These are phyloP conservation scores for Lodderomyces theae DNA, from an alignment of 1,139 yeast species.

Conservation along the genomic window DNA sequence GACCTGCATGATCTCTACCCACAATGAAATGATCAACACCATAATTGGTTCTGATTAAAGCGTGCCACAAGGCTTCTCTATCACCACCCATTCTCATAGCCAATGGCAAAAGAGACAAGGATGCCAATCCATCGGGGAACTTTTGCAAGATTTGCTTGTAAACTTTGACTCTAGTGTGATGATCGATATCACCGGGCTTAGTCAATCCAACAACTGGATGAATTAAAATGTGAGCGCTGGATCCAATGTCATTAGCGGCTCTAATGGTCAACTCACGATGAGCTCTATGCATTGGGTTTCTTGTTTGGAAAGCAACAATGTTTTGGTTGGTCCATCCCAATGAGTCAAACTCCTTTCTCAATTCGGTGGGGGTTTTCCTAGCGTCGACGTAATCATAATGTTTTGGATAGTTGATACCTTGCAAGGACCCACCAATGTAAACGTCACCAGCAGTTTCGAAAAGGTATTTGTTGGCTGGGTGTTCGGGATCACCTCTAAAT, in stretches of 20 bases:
- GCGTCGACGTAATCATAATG: slow-evolving; percentile 89
- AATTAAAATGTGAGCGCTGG: slow-evolving; percentile 66
- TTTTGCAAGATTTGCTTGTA: slow-evolving; percentile 88
- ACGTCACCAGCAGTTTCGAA: slow-evolving; percentile 72
- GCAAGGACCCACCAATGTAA: slow-evolving; percentile 84
- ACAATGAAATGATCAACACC: slow-evolving; percentile 97
- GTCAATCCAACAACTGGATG: slow-evolving; percentile 98
- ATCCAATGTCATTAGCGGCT: slow-evolving; percentile 65
- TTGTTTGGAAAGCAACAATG: slow-evolving; percentile 95
- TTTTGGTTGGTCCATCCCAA: slow-evolving; percentile 74
- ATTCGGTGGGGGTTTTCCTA: slow-evolving; percentile 87
- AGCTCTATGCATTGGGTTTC: slow-evolving; percentile 99
- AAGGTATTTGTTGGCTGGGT: slow-evolving; percentile 84
- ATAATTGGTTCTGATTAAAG: slow-evolving; percentile 91
- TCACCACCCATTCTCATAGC: slow-evolving; percentile 99
- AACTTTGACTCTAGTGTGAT: slow-evolving; percentile 94
- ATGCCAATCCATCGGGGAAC: slow-evolving; percentile 92
- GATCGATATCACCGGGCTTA: slow-evolving; percentile 97
- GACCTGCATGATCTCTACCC: slow-evolving; percentile 98
- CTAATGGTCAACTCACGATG: slow-evolving; percentile 94
- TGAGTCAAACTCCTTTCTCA: slow-evolving; percentile 75
- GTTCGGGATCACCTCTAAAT: slow-evolving; percentile 96
- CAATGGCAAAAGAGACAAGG: slow-evolving; percentile 80
- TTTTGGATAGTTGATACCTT: slow-evolving; percentile 79
- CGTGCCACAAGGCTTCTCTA: slow-evolving; percentile 98